A percentile compares a stretch with the other conserved stretches of the same genome.
phyloP scores from a whole-genome alignment of 2,329 filamentous ascomycete species.

The Botrytis fabae region DNA sequence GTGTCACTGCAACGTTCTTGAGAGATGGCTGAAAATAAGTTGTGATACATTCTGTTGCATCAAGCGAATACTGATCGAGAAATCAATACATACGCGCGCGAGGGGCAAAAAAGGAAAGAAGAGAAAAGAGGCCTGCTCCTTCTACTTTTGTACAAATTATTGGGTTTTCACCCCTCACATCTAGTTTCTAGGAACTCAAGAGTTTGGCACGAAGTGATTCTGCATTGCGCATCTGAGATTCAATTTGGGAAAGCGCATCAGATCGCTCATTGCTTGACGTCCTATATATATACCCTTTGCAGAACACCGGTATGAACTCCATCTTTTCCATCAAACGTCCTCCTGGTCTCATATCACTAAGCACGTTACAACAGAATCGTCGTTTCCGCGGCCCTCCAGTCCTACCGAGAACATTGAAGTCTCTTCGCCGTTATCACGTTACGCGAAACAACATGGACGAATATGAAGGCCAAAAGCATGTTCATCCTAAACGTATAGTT shows the following conservation, averaged over 20 bases:
- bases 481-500: slow-evolving; percentile 34
- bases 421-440: not conserved
- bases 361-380: not conserved
- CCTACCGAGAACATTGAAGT: not conserved
- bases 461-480: not conserved
- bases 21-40: slow-evolving; percentile 22
- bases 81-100: not conserved
- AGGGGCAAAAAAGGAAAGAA: not conserved
- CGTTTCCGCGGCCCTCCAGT: not conserved
- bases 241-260: not conserved
- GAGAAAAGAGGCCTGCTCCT: slow-evolving; percentile 7
- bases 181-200: slow-evolving; percentile 15
- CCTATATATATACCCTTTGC: not conserved
- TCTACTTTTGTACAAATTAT: slow-evolving; percentile 17
- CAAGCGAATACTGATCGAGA: slow-evolving; percentile 20
- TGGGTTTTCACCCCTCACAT: slow-evolving; percentile 3
- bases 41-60: slow-evolving; percentile 16
- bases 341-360: slow-evolving; percentile 6
- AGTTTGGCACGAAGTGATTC: slow-evolving; percentile 8
- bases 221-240: not conserved
- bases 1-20: slow-evolving; percentile 20
- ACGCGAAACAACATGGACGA: slow-evolving; percentile 17
- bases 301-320: slow-evolving; percentile 13
- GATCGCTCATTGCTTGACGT: not conserved
- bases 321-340: not conserved